A percentile compares a stretch with the other conserved stretches of the same genome.
Evolutionary conservation across 257 asterid genomes (phyloP).

Genomic region (Hygrophila difformis): DNA sequence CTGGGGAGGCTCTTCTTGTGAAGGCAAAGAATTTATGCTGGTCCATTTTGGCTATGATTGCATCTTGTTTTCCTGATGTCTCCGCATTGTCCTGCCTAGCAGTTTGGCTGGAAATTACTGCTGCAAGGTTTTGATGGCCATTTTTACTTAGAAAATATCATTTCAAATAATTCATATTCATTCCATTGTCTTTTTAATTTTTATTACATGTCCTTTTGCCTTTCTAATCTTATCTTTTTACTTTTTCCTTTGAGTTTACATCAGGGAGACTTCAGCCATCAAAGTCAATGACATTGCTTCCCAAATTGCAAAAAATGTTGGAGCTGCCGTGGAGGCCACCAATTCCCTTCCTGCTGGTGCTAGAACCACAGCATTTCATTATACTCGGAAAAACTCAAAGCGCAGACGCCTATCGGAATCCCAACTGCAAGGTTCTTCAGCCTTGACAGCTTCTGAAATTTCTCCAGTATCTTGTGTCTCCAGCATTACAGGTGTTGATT

Average conservation of each 20-base stretch:
- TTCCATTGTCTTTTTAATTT: too few species aligned
- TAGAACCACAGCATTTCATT: slow-evolving; percentile 58
- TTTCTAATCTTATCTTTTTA: slow-evolving; percentile 12
- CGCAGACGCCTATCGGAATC: slow-evolving; percentile 81
- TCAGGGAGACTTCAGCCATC: slow-evolving; percentile 96
- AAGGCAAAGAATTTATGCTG: slow-evolving; percentile 94
- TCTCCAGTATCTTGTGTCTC: slow-evolving; percentile 36
- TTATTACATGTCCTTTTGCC: slow-evolving; percentile 6
- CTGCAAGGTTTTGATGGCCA: slow-evolving; percentile 64
- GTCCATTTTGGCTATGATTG: slow-evolving; percentile 92
- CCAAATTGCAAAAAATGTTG: slow-evolving; percentile 80
- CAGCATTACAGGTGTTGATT: slow-evolving; percentile 31
- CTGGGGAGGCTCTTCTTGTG: slow-evolving; percentile 89
- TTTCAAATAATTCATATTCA: too few species aligned
- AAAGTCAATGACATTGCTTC: slow-evolving; percentile 89
- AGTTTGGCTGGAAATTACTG: slow-evolving; percentile 95
- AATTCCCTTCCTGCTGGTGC: slow-evolving; percentile 70
- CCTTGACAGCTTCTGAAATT: slow-evolving; percentile 33
- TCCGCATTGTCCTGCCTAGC: slow-evolving; percentile 81
- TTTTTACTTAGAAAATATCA: slow-evolving; percentile 21
- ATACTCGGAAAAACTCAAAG: slow-evolving; percentile 74
- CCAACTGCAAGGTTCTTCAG: slow-evolving; percentile 27
- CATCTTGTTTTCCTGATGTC: slow-evolving; percentile 92
- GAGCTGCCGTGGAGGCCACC: slow-evolving; percentile 87
- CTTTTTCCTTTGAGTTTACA: slow-evolving; percentile 22